Percentiles rank a stretch among this genome's conserved stretches.
Evolutionary conservation across 129 eudicot species (phyloP).

Genomic region (Kitagawia praeruptora): DNA sequence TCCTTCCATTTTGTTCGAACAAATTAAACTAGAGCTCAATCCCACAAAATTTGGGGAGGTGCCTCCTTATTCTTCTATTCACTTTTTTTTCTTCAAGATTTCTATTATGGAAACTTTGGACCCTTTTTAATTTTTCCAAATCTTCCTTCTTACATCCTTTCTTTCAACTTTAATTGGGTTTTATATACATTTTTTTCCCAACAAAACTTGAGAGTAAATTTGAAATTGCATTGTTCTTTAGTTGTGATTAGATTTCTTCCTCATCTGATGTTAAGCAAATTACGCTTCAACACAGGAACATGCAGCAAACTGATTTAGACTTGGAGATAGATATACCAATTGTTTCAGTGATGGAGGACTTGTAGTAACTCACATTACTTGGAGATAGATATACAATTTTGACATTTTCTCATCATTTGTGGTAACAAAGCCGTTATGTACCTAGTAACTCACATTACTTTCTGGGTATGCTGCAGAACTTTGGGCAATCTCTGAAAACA

Average conservation of each 20-base stretch:
- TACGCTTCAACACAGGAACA: background rate
- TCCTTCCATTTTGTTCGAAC: background rate
- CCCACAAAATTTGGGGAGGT: background rate
- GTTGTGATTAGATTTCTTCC: too few relatives aligned
- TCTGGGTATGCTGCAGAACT: slow-evolving; percentile 80
- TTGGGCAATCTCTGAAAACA: too few relatives aligned
- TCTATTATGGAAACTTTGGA: too few relatives aligned
- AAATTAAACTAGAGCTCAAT: background rate
- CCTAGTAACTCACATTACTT: slow-evolving; percentile 63
- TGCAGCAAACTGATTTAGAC: background rate
- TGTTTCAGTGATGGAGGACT: too few relatives aligned
- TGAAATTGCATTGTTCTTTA: background rate
- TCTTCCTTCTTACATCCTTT: too few relatives aligned
- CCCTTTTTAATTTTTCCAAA: too few relatives aligned
- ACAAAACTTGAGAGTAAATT: background rate
- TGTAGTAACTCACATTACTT: too few relatives aligned
- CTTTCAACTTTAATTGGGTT: too few relatives aligned
- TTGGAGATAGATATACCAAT: background rate
- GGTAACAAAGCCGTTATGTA: slow-evolving; percentile 85
- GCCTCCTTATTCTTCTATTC: background rate
- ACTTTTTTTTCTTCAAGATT: too few relatives aligned
- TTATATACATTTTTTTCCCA: too few relatives aligned
- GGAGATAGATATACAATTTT: slow-evolving; percentile 15
- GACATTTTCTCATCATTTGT: slow-evolving; percentile 82
- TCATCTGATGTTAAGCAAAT: background rate